Evolutionary conservation across 129 eudicot species (phyloP).

Genomic region (Flaveria ramosissima): DNA sequence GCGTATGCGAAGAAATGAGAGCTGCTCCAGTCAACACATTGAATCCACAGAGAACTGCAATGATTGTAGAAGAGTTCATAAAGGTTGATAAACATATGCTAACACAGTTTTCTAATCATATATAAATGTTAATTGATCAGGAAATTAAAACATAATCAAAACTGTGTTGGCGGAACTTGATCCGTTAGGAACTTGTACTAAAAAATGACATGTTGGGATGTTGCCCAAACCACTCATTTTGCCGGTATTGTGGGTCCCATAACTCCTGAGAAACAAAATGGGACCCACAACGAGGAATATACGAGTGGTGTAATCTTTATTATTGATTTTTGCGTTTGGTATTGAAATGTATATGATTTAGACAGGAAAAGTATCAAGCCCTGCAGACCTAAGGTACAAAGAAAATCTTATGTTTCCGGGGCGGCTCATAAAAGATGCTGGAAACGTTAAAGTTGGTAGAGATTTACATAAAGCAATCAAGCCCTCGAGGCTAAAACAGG

Average conservation of each 20-base stretch:
- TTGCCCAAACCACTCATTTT: not conserved
- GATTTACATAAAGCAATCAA: conserved; percentile 55
- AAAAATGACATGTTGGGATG: not conserved
- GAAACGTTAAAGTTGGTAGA: conserved; percentile 82
- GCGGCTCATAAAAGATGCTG: conserved; percentile 76
- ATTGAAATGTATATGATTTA: conserved; percentile 34
- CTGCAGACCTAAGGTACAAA: conserved; percentile 83
- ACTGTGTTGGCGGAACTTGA: not conserved
- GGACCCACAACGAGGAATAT: conserved; percentile 7
- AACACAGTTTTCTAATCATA: not conserved
- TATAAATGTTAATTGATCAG: not conserved
- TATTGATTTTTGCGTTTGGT: not conserved
- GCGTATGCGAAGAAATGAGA: conserved; percentile 90
- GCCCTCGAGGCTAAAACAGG: conserved; percentile 65
- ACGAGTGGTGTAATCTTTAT: not conserved
- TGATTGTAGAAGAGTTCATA: conserved; percentile 74
- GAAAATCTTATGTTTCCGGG: conserved; percentile 93
- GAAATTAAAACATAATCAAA: not conserved
- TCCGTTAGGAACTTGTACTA: not conserved
- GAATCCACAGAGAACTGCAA: conserved; percentile 92
- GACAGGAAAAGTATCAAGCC: conserved; percentile 79
- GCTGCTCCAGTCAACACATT: conserved; percentile 92
- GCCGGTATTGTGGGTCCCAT: conserved; percentile 7
- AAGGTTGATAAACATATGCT: conserved; percentile 50
- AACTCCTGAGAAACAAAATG: not conserved